These are phyloP conservation scores for Ustilago xerochloae DNA, from an alignment of 1,284 basidiomycete genomes.

Conservation along the genomic window DNA sequence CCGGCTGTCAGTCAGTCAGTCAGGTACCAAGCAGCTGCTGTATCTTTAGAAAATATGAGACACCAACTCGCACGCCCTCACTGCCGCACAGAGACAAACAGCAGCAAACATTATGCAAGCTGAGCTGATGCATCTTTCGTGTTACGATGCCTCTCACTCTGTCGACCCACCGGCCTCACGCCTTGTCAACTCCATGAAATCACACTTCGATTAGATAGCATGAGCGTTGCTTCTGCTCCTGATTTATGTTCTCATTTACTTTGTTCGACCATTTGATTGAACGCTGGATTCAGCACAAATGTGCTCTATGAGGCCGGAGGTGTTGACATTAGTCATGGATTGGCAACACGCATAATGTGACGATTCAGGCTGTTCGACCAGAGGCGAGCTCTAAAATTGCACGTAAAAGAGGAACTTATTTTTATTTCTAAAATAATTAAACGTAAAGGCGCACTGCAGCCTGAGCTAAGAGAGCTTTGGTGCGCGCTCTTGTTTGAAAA, in stretches of 20 bases:
- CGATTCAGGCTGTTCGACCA: background rate
- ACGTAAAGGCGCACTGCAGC: background rate
- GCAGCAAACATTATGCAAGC: slow-evolving; percentile 11
- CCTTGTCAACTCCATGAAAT: too few species aligned
- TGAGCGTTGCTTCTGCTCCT: too few species aligned
- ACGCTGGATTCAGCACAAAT: too few species aligned
- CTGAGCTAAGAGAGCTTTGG: slow-evolving; percentile 18
- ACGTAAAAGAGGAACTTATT: too few species aligned
- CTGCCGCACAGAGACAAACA: background rate
- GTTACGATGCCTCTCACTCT: too few species aligned
- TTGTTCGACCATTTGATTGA: too few species aligned
- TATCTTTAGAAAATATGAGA: background rate
- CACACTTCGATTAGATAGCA: too few species aligned
- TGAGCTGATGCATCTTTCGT: slow-evolving; percentile 30
- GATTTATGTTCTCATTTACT: too few species aligned
- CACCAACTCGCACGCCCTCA: background rate
- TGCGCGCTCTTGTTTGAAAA: background rate
- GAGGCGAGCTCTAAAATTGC: slow-evolving; percentile 1
- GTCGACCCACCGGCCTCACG: too few species aligned
- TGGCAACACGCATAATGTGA: too few species aligned
- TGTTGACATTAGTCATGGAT: background rate
- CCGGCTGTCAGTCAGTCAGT: background rate
- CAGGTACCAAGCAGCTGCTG: background rate
- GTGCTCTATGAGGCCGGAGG: too few species aligned
- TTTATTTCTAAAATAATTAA: background rate